These are phyloP conservation scores for Scytalidium sp. DNA, from an alignment of 2,329 filamentous ascomycete species.

Conservation along the genomic window DNA sequence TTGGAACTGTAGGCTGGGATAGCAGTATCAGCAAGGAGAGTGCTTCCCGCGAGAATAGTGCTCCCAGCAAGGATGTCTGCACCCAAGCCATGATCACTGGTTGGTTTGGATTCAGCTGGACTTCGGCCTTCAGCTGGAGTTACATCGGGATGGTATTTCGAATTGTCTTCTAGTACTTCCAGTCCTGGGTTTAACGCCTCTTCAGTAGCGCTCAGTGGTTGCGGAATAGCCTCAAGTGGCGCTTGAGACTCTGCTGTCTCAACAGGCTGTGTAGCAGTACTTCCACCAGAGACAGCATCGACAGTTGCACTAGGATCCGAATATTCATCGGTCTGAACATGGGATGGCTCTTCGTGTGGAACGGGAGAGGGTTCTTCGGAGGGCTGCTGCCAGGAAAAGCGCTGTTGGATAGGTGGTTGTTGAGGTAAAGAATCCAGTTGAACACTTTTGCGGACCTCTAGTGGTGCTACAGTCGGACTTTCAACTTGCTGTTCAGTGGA, in stretches of 20 bases:
- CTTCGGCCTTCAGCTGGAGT: not conserved
- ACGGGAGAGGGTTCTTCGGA: conserved; percentile 12
- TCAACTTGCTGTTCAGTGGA: not conserved
- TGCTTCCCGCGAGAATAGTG: conserved; percentile 10
- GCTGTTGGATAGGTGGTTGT: conserved; percentile 13
- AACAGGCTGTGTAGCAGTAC: not conserved
- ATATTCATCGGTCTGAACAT: too few species aligned
- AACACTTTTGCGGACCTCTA: conserved; percentile 18
- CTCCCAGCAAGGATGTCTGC: not conserved
- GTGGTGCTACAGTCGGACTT: conserved; percentile 14
- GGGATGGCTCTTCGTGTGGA: not conserved
- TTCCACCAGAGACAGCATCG: too few species aligned
- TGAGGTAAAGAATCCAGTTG: conserved; percentile 7
- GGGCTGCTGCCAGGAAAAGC: conserved; percentile 27
- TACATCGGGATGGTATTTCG: not conserved
- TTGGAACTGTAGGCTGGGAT: not conserved
- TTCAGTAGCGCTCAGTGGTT: not conserved
- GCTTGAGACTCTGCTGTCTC: not conserved
- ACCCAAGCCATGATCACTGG: not conserved
- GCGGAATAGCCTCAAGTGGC: not conserved
- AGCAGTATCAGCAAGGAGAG: not conserved
- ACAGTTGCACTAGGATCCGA: too few species aligned
- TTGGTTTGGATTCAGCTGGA: not conserved
- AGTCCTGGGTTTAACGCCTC: too few species aligned
- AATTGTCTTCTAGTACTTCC: not conserved